phyloP scores from a whole-genome alignment of 176 grass and related monocot species.

The Tuctoria greenei region DNA sequence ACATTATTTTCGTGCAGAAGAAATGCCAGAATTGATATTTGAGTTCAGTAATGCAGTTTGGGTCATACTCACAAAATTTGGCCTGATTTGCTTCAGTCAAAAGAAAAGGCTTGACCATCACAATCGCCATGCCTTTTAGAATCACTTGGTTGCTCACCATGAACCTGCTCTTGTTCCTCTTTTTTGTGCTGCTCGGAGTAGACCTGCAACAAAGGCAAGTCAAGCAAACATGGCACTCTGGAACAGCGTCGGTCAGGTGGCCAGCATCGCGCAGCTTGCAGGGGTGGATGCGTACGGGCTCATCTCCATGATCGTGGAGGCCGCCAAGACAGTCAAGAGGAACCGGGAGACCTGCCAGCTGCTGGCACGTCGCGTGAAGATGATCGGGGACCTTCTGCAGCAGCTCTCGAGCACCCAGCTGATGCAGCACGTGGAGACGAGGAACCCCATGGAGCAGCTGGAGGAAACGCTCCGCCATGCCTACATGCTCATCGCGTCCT shows the following conservation, averaged over 20 bases:
- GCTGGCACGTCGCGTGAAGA: constrained; percentile 53
- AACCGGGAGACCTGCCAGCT: constrained; percentile 58
- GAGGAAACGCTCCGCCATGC: constrained; percentile 52
- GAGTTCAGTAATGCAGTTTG: background rate
- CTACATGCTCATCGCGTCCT: constrained; percentile 54
- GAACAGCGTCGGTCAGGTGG: constrained; percentile 49
- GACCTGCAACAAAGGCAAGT: background rate
- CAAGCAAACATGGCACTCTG: constrained; percentile 46
- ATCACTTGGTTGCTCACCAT: background rate
- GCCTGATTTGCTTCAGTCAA: background rate
- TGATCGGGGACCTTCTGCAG: constrained; percentile 62
- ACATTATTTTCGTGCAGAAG: background rate
- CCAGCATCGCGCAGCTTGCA: constrained; percentile 52
- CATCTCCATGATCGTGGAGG: constrained; percentile 54
- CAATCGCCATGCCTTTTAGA: background rate
- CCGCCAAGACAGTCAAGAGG: constrained; percentile 51
- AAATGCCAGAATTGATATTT: background rate
- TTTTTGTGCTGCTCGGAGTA: background rate
- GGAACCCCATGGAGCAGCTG: constrained; percentile 70
- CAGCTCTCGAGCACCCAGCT: constrained; percentile 56
- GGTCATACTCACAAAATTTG: background rate
- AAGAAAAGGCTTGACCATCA: background rate
- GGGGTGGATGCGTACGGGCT: constrained; percentile 67
- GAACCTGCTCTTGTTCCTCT: background rate
- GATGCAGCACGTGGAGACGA: constrained; percentile 60